These are phyloP conservation scores for Corynascus novoguineensis DNA, from an alignment of 495 filamentous ascomycete genomes.

Conservation along the genomic window DNA sequence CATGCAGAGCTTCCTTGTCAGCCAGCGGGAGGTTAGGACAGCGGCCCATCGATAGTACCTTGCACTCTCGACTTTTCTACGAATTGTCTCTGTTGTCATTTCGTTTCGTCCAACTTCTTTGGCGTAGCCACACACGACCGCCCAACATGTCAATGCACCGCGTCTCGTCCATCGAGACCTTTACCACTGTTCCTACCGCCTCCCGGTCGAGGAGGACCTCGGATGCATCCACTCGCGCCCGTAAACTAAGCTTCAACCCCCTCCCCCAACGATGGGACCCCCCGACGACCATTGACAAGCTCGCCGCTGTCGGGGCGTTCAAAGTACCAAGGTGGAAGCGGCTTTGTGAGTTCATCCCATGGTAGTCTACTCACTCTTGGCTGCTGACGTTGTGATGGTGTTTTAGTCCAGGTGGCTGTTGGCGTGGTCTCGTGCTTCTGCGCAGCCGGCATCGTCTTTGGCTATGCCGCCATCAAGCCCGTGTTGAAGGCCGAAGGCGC, in stretches of 20 bases:
- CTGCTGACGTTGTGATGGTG: conserved; percentile 1
- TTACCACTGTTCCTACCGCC: conserved; percentile 37
- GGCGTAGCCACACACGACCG: neutral
- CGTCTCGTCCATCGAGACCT: conserved; percentile 48
- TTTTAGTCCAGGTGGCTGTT: conserved; percentile 58
- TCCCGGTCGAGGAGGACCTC: conserved; percentile 38
- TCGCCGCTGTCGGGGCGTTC: conserved; percentile 59
- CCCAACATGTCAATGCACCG: conserved; percentile 46
- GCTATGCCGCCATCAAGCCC: conserved; percentile 79
- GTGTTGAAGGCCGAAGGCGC: conserved; percentile 71
- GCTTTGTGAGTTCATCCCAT: conserved; percentile 47
- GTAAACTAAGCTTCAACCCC: conserved; percentile 51
- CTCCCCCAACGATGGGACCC: conserved; percentile 47
- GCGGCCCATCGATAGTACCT: neutral
- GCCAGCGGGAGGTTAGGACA: neutral
- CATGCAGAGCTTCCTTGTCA: neutral
- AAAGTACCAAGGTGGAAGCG: conserved; percentile 61
- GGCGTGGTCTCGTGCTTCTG: conserved; percentile 79
- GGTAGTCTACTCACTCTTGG: neutral
- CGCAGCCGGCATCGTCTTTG: conserved; percentile 74
- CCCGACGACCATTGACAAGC: conserved; percentile 25
- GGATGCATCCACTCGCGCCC: conserved; percentile 36
- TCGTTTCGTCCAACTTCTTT: neutral
- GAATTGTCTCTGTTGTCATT: neutral
- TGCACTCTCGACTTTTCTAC: neutral